These are phyloP conservation scores for Croton laevigatus DNA, from an alignment of 441 rosid species.

Conservation along the genomic window DNA sequence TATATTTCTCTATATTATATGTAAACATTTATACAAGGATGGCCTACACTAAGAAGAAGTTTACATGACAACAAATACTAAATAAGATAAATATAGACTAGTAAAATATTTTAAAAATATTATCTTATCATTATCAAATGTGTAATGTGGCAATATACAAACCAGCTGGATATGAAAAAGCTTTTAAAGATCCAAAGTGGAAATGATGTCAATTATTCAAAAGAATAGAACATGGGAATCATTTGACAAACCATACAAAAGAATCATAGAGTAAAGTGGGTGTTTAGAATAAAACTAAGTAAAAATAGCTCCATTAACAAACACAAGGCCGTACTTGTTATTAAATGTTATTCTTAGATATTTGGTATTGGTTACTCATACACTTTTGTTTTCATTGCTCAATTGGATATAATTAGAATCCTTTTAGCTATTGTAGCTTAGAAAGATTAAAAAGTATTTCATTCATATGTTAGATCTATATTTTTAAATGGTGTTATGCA, in stretches of 20 bases:
- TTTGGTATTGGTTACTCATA: neutral
- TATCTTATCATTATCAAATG: too few relatives aligned
- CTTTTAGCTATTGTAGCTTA: neutral
- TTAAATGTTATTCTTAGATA: neutral
- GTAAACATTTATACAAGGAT: too few relatives aligned
- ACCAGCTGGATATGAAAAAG: neutral
- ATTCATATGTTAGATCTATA: too few relatives aligned
- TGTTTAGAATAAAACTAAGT: too few relatives aligned
- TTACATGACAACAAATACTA: too few relatives aligned
- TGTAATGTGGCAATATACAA: neutral
- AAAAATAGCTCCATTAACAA: neutral
- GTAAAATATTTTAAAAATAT: too few relatives aligned
- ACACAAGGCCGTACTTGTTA: neutral
- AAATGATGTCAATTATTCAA: neutral
- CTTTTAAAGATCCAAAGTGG: neutral
- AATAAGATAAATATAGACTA: too few relatives aligned
- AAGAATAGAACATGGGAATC: neutral
- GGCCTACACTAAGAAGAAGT: too few relatives aligned
- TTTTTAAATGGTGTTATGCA: neutral
- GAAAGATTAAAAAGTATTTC: neutral
- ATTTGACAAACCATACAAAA: neutral
- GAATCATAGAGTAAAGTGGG: neutral
- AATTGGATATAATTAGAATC: neutral
- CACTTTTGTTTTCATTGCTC: neutral
- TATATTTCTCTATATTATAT: too few relatives aligned